Evolutionary conservation across 2,329 filamentous ascomycete species (phyloP), one percentile per base, ranked within the genome.

Genomic region (Cladosporium cucumerinum): DNA sequence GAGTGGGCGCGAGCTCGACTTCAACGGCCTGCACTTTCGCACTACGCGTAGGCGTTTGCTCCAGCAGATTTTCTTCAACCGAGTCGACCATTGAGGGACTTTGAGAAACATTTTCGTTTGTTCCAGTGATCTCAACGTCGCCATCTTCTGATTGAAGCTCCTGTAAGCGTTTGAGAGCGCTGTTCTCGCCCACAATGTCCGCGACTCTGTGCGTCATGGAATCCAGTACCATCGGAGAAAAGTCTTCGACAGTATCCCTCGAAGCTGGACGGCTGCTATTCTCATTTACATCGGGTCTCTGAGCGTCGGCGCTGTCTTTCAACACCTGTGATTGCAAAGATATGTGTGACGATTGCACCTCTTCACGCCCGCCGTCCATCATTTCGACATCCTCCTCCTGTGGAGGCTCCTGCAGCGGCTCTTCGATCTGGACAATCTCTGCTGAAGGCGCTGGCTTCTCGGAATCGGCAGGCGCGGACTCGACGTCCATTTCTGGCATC

Each of bases 161-260:
- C 26, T 60, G 57, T n/a, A 60, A 30, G 5, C 57, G 57, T 28
- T 23, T 18, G n/a, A 23, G n/a, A 14, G 57, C 39, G n/a, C 25
- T 32, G 11, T 60, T 26, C 2, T 60, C 39, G 21, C 46, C 52
- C 0, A 61, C 43, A 36, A 39, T 28, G 12, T 61, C 58, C 16
- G 49, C 10, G 14, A 62, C n/a, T 12, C 32, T 18, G n/a, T 54
- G 49, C 5, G 49, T 16, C 23, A 55, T 28, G 6, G 60, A 62
- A 1, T 36, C 49, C 7, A 62, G 49, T 34, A 36, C 49, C 23
- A 62, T 51, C 2, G 60, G 60, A 23, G 60, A 62, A 26, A 55
- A 62, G 25, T 55, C 34, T 18, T 62, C 49, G 5, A 62, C 30
- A 10, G 60, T 62, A 11, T 62, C 49, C 12, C 49, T 34, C 2